Evolutionary conservation across 2,329 filamentous ascomycete genomes (phyloP), one percentile per base, ranked within the genome.

Genomic region (Xylaria sp.): DNA sequence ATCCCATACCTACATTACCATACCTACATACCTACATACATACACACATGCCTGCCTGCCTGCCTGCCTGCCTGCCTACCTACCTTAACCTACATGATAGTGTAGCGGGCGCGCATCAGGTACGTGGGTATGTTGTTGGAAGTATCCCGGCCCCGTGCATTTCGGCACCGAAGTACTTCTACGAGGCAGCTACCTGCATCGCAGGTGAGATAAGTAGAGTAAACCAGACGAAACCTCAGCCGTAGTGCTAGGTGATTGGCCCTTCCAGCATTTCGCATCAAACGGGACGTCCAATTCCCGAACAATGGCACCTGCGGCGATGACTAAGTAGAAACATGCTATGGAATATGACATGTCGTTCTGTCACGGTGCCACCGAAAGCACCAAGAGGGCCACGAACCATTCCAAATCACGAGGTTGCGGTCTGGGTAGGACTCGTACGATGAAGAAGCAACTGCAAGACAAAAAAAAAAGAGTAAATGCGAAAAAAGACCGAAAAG

Each of bases 251-350:
- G 24, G 24, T 27, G 24, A 14, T 39, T 19, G 57, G n/a, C 24
- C 14, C 42, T 45, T 24, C 48, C 54, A 50, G 14, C 53, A 39
- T 58, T 57, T 51, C 51, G 47, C 54, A 45, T 60, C 11, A 11
- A 19, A 34, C 27, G 48, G 34, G 19, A 63, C 36, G 24, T 21
- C 27, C 61, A 45, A 54, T 65, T 39, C 60, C 48, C 48, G 24
- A 69, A 65, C 53, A 59, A 54, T 70, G 73, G 64, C 72, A 66
- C 68, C 70, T 71, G 71, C 70, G 72, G 72, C 65, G 53, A 67
- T 70, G 61, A 59, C 19, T 14, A 65, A 39, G 17, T 48, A 57
- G 39, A 57, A 55, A 45, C 53, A 48, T 58, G 54, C 42, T 64
- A 42, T 47, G 21, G 53, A 63, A 67, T 62, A 67, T 71, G 69